Evolutionary conservation across 2,329 filamentous ascomycete species (phyloP), one percentile per base, ranked within the genome.

Genomic region (Penicillium sumatraense): DNA sequence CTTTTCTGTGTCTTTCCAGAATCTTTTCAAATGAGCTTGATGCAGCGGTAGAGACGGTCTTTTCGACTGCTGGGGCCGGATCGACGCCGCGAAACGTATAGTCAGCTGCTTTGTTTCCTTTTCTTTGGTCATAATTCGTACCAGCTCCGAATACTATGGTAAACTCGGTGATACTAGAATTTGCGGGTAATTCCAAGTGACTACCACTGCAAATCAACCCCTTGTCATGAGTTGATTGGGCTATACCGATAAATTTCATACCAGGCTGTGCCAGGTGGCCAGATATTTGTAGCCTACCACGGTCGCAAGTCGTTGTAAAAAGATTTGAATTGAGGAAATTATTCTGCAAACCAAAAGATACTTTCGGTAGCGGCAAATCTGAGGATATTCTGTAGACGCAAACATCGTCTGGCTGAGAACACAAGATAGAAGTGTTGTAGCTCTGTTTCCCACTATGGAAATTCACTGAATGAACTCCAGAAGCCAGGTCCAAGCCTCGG

Each of bases 71-170:
- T 0, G 66, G 41, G 0, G 62, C 71, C 1, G 82, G 82, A 53
- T 83, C 78, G 1, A 65, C 65, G 2, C 82, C 81, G 31, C 71
- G 74, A 66, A 83, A 85, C 0, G 78, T 80, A 63, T 76, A 84
- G 10, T 69, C 63, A 53, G 62, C 63, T 14, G 70, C 71, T 0
- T 72, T 67, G 44, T 76, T 81, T 1, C 83, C 82, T 29, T 79
- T 78, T 3, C 70, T 78, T 50, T 78, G 69, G 45, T 84, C 80
- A 51, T 81, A 85, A 54, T 84, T 74, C 1, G 66, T 63, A 6
- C 68, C 74, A 1, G 73, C 77, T 5, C 75, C 75, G 14, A 83
- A 63, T 0, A 83, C 69, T 6, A 84, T 58, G 3, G 8, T 64
- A n/a, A 41, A 40, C 8, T 24, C 29, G 7, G 33, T 56, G 10